Conservation (phyloP, 2,329 filamentous ascomycete species). For the Hortaea sp. region DNA sequence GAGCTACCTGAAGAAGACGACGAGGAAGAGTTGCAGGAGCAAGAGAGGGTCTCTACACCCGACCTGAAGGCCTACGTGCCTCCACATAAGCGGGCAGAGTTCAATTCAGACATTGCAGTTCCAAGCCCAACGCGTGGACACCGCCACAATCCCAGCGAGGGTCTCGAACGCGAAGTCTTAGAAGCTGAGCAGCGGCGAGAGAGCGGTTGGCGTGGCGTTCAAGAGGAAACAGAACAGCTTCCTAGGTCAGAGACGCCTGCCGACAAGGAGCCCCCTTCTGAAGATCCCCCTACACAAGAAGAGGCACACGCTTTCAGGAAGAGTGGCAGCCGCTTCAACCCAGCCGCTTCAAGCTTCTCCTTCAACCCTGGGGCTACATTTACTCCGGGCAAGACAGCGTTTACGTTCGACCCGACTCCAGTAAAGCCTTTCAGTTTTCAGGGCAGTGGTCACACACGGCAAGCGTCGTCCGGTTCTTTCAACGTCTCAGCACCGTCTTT, state of each 20-base stretch:
- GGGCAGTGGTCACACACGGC: constrained; percentile 12
- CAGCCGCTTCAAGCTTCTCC: constrained; percentile 79
- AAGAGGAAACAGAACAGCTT: constrained; percentile 8
- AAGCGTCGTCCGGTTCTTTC: constrained; percentile 36
- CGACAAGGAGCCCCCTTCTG: constrained; percentile 6
- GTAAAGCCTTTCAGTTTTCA: constrained; percentile 3
- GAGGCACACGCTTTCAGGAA: constrained; percentile 52
- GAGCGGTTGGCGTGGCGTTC: constrained; percentile 11
- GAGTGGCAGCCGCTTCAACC: constrained; percentile 64
- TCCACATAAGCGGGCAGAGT: constrained; percentile 21
- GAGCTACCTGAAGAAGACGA: constrained; percentile 68
- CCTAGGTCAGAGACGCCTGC: background rate
- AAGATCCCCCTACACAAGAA: constrained; percentile 13
- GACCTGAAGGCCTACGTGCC: constrained; percentile 19
- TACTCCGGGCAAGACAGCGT: constrained; percentile 23
- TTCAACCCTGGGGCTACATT: constrained; percentile 53
- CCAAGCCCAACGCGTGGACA: constrained; percentile 49
- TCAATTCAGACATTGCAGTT: constrained; percentile 43
- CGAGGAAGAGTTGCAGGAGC: constrained; percentile 35
- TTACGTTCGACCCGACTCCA: constrained; percentile 16
- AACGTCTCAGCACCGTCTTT: constrained; percentile 46
- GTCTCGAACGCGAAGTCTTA: constrained; percentile 73
- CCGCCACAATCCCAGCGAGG: constrained; percentile 64
- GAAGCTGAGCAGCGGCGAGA: constrained; percentile 67
- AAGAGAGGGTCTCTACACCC: constrained; percentile 18